Evolutionary conservation across 306 rosid species (phyloP).

Genomic region (Vigna angularis): DNA sequence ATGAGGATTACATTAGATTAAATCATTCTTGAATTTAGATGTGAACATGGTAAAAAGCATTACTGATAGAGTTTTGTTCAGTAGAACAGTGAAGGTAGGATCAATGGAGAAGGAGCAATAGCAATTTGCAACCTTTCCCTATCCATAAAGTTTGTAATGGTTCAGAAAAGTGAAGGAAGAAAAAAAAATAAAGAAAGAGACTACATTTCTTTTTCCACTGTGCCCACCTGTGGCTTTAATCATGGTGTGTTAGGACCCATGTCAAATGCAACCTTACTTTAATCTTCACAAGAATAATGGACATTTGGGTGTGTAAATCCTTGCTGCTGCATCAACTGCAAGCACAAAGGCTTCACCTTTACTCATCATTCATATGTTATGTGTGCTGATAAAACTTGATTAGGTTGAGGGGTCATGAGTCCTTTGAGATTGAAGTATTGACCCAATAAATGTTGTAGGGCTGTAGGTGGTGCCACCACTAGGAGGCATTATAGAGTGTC

Average conservation of each 20-base stretch:
- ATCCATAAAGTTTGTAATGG: slow-evolving; percentile 41
- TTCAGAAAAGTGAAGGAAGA: slow-evolving; percentile 47
- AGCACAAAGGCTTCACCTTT: slow-evolving; percentile 17
- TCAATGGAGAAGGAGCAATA: slow-evolving; percentile 31
- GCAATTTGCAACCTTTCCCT: slow-evolving; percentile 47
- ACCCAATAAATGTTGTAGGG: slow-evolving; percentile 42
- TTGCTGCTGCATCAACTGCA: slow-evolving; percentile 27
- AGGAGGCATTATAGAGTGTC: neutral
- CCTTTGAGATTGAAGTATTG: slow-evolving; percentile 27
- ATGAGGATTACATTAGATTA: slow-evolving; percentile 8
- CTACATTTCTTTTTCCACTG: slow-evolving; percentile 33
- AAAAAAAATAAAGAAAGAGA: slow-evolving; percentile 22
- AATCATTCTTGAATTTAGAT: neutral
- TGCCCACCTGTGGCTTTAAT: slow-evolving; percentile 70
- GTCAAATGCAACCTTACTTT: slow-evolving; percentile 49
- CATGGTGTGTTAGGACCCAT: slow-evolving; percentile 71
- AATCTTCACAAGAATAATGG: slow-evolving; percentile 64
- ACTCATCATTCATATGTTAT: slow-evolving; percentile 2
- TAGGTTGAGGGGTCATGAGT: slow-evolving; percentile 13
- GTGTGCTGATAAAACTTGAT: neutral
- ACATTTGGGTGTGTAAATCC: slow-evolving; percentile 52
- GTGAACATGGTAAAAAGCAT: slow-evolving; percentile 17
- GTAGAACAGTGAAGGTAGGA: slow-evolving; percentile 45
- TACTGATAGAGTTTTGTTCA: neutral
- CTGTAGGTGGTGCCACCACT: slow-evolving; percentile 32